phyloP scores from a whole-genome alignment of 208 protist genomes.

The Trichomonas gallinae region DNA sequence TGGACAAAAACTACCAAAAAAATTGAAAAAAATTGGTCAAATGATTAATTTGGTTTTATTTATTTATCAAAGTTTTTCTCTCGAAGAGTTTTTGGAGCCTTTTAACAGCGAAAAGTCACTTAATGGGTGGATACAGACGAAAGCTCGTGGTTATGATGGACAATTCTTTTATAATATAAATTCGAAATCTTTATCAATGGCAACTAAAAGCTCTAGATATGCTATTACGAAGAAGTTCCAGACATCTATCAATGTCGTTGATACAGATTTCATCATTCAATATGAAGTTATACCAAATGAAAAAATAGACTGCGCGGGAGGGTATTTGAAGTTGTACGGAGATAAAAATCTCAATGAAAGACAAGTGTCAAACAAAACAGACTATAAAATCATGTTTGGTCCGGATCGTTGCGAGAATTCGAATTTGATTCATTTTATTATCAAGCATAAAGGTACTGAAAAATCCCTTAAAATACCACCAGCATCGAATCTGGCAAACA shows the following conservation, averaged over 20 bases:
- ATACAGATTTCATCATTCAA: constrained; percentile 27
- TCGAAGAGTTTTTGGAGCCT: not conserved
- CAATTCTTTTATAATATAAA: not conserved
- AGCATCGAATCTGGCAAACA: not conserved
- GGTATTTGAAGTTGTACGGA: constrained; percentile 42
- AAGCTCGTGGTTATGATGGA: not conserved
- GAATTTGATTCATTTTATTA: constrained; percentile 41
- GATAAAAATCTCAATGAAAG: not conserved
- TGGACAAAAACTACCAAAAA: too few relatives aligned
- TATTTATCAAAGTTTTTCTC: too few relatives aligned
- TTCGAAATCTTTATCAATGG: not conserved
- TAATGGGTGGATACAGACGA: not conserved
- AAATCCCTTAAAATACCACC: constrained; percentile 15
- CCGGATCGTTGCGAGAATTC: constrained; percentile 40
- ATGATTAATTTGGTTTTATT: too few relatives aligned
- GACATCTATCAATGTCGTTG: not conserved
- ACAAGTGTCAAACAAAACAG: constrained; percentile 29
- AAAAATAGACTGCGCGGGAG: constrained; percentile 35
- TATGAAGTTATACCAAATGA: constrained; percentile 31
- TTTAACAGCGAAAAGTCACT: not conserved
- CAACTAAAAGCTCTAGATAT: not conserved
- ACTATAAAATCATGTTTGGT: constrained; percentile 47
- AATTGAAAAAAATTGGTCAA: too few relatives aligned
- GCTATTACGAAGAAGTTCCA: not conserved
- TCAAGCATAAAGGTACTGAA: constrained; percentile 30